Evolutionary conservation across 352 stramenopile species (phyloP).

Genomic region (Phytopythium boreale): DNA sequence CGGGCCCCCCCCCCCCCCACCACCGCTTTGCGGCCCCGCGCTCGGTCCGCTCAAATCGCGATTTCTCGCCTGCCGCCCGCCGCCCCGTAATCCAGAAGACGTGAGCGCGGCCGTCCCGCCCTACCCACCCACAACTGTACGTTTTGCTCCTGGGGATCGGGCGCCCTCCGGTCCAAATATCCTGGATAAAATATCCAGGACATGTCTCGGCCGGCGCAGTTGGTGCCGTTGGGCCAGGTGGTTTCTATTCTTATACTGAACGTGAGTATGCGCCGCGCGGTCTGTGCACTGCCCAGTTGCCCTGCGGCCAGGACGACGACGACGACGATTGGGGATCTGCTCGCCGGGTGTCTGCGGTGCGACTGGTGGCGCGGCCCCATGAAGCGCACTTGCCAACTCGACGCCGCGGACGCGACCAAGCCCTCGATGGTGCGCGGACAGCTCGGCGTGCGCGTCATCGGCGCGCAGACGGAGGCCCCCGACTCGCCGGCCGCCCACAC

Average conservation of each 20-base stretch:
- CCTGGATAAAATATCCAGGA: neutral
- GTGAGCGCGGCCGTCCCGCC: neutral
- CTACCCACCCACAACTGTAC: neutral
- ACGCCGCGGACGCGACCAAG: neutral
- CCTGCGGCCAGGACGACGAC: neutral
- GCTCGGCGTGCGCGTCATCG: slow-evolving; percentile 66
- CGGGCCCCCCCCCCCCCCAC: too few relatives aligned
- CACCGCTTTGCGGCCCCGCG: too few relatives aligned
- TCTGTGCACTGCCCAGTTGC: neutral
- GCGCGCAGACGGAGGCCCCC: slow-evolving; percentile 41
- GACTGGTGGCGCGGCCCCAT: neutral
- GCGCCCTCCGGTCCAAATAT: neutral
- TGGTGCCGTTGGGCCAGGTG: too few relatives aligned
- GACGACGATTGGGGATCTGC: neutral
- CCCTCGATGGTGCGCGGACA: slow-evolving; percentile 27
- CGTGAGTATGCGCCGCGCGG: neutral
- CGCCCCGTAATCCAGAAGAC: neutral
- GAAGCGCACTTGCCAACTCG: neutral
- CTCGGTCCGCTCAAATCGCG: neutral
- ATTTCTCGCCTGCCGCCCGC: neutral
- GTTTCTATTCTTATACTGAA: neutral
- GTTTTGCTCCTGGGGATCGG: neutral
- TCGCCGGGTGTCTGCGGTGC: neutral
- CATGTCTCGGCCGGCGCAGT: neutral
- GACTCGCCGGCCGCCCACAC: slow-evolving; percentile 47